Conservation (phyloP, 345 rosid species). For the Murraya koenigii region DNA sequence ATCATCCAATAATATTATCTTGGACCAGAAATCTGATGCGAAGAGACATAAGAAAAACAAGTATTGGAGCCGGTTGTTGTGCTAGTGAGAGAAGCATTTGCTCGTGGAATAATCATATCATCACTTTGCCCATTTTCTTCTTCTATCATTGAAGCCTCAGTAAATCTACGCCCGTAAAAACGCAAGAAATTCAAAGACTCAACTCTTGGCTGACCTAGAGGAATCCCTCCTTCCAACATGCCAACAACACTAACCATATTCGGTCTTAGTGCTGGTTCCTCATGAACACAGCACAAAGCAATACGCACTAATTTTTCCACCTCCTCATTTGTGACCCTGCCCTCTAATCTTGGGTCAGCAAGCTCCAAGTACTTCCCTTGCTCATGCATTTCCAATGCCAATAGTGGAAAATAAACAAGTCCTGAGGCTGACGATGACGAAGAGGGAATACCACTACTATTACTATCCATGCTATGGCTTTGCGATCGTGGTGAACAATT, state of each 20-base stretch:
- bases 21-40: slow-evolving; percentile 88
- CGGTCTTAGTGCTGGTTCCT: slow-evolving; percentile 60
- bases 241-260: slow-evolving; percentile 62
- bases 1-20: slow-evolving; percentile 38
- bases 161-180: slow-evolving; percentile 72
- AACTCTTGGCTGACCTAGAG: slow-evolving; percentile 57
- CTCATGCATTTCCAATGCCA: slow-evolving; percentile 88
- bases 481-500: slow-evolving; percentile 48
- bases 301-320: slow-evolving; percentile 52
- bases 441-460: slow-evolving; percentile 33
- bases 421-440: slow-evolving; percentile 36
- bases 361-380: slow-evolving; percentile 70
- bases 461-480: slow-evolving; percentile 39
- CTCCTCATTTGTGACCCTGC: slow-evolving; percentile 56
- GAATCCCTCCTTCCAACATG: slow-evolving; percentile 69
- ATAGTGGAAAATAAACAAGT: slow-evolving; percentile 67
- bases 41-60: slow-evolving; percentile 57
- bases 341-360: slow-evolving; percentile 75
- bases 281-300: slow-evolving; percentile 76
- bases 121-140: slow-evolving; percentile 35
- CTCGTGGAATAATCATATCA: slow-evolving; percentile 28
- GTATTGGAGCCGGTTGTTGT: slow-evolving; percentile 31
- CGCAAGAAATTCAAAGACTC: slow-evolving; percentile 83
- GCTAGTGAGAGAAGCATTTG: slow-evolving; percentile 33
- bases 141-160: slow-evolving; percentile 66